These are phyloP conservation scores for Tremellales sp. DNA, from an alignment of 1,284 basidiomycete species.

Conservation along the genomic window DNA sequence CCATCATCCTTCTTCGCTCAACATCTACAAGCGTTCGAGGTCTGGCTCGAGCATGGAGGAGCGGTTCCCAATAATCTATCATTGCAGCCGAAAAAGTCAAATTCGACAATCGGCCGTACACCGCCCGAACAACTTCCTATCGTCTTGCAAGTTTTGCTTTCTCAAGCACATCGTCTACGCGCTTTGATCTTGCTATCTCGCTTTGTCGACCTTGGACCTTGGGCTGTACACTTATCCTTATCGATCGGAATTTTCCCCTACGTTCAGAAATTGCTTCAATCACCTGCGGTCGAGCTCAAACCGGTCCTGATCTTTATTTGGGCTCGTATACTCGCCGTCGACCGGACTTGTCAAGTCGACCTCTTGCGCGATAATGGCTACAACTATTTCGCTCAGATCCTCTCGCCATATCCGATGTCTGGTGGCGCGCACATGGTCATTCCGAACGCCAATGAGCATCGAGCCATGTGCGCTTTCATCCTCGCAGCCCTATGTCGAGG, in stretches of 20 bases:
- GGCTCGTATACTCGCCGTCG: slow-evolving; percentile 94
- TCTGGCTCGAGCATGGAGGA: slow-evolving; percentile 92
- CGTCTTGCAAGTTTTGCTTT: slow-evolving; percentile 92
- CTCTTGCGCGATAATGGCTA: slow-evolving; percentile 80
- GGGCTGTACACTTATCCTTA: slow-evolving; percentile 94
- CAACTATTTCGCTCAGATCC: slow-evolving; percentile 79
- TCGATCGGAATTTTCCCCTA: slow-evolving; percentile 99
- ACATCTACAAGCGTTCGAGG: slow-evolving; percentile 94
- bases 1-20: slow-evolving; percentile 96
- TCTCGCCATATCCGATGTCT: slow-evolving; percentile 53
- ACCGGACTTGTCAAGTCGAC: slow-evolving; percentile 87
- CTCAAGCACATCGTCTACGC: slow-evolving; percentile 90
- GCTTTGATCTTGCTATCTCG: slow-evolving; percentile 95
- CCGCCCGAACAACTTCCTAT: slow-evolving; percentile 91
- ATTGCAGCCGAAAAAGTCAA: slow-evolving; percentile 64
- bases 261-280: slow-evolving; percentile 92
- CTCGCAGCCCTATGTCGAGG: slow-evolving; percentile 88
- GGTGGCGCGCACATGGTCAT: slow-evolving; percentile 54
- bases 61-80: slow-evolving; percentile 51
- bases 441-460: slow-evolving; percentile 92
- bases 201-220: slow-evolving; percentile 96
- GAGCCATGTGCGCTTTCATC: slow-evolving; percentile 98
- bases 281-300: slow-evolving; percentile 87
- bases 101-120: slow-evolving; percentile 59
- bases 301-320: slow-evolving; percentile 99